A percentile compares a stretch with the other conserved stretches of the same genome.
phyloP scores from a whole-genome alignment of 129 eudicot species.

The Artemisia tridentata region DNA sequence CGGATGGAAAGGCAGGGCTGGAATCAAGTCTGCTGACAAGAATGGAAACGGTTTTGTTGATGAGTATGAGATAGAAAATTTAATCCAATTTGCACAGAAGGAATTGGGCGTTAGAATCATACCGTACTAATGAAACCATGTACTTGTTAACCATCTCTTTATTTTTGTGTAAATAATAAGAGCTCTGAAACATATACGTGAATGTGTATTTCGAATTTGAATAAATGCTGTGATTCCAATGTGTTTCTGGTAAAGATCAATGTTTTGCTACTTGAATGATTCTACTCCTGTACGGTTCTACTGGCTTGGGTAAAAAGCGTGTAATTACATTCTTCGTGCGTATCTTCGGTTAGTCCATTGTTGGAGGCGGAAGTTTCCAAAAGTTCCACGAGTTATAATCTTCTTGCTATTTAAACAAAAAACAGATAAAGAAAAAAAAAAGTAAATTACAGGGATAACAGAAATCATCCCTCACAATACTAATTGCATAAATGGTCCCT shows the following conservation, averaged over 20 bases:
- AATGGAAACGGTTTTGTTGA: constrained; percentile 40
- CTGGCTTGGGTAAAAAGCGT: neutral
- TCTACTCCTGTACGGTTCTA: constrained; percentile 34
- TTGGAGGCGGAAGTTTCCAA: constrained; percentile 83
- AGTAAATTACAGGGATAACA: too few relatives aligned
- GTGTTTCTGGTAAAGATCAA: neutral
- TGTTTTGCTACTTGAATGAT: constrained; percentile 22
- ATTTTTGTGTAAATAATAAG: constrained; percentile 29
- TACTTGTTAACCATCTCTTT: constrained; percentile 22
- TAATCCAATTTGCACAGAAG: constrained; percentile 44
- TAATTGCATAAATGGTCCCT: too few relatives aligned
- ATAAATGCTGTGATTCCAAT: neutral
- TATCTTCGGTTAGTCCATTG: constrained; percentile 28
- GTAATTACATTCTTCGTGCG: constrained; percentile 24
- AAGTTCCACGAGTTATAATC: constrained; percentile 92
- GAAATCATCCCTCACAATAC: too few relatives aligned
- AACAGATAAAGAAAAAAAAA: neutral
- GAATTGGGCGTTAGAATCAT: constrained; percentile 42
- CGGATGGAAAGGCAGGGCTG: constrained; percentile 28
- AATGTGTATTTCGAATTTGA: constrained; percentile 22
- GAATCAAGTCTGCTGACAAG: constrained; percentile 39
- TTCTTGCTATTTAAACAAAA: constrained; percentile 49
- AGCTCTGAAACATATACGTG: constrained; percentile 27
- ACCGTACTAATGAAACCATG: constrained; percentile 18
- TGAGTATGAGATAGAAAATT: constrained; percentile 34